Base-by-base conservation (phyloP, 495 filamentous ascomycete species). In the Chaetomium tenue region DNA sequence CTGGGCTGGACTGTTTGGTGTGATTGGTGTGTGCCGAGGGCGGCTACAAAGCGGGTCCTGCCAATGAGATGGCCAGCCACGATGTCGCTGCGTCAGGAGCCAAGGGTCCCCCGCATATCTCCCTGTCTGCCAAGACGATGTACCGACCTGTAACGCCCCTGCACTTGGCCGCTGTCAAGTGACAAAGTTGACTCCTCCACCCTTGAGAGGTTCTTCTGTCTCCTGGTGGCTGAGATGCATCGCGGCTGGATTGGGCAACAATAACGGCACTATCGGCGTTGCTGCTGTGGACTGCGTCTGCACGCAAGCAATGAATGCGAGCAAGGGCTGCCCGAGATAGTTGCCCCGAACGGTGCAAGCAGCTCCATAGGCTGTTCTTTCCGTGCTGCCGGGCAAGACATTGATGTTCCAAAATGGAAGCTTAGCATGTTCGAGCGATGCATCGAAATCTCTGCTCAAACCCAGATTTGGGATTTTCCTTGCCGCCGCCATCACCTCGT, bases 11-110 rank as follows among this genome's bases (percentile, higher is more conserved):
- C 53, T 58, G 66, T 64, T 53, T 50, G 58, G 68, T 54, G 76
- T 80, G 79, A 79, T 77, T 77, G 78, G 76, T 52, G 70, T 54
- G 68, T 71, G 65, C 72, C 56, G 67, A 67, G 64, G 76, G 78
- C 78, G 78, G 78, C 73, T 80, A 80, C 68, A 76, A 68, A 26
- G 57, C 51, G 54, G 18, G 50, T 25, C 18, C 9, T 54, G 54
- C 79, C 79, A 81, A 81, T 81, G 65, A 75, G 52, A 62, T 46
- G 2, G 16, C 37, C 65, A 55, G 12, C 66, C 70, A 63, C 69
- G 30, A 56, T 13, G 25, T 62, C 63, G 60, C 59, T 73, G 68
- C 64, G 61, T 60, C 51, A 57, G 63, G 47, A 50, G 60, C 63
- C 67, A 60, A 60, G 68, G 67, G 65, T 26, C 57, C 30, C 40